These are phyloP conservation scores for Piloderma croceum DNA, from an alignment of 768 basidiomycete genomes.

Conservation along the genomic window DNA sequence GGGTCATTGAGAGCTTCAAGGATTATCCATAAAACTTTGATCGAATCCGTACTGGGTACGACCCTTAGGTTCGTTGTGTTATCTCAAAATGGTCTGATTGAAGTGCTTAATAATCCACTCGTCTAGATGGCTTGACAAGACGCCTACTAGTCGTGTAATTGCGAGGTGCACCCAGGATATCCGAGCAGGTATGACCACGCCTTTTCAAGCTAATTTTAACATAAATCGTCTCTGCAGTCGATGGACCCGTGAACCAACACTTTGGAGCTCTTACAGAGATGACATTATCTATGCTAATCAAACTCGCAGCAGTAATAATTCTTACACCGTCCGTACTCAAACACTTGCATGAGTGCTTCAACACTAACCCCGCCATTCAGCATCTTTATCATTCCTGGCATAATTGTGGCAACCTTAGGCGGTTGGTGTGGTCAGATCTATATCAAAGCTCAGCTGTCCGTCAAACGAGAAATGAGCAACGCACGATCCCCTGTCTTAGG, in stretches of 20 bases:
- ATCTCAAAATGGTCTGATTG: neutral
- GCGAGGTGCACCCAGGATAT: conserved; percentile 47
- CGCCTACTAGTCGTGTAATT: conserved; percentile 46
- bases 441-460: conserved; percentile 41
- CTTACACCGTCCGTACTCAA: too few species aligned
- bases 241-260: conserved; percentile 7
- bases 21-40: conserved; percentile 29
- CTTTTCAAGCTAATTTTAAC: neutral
- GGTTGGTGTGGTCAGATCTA: conserved; percentile 37
- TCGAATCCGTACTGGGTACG: conserved; percentile 33
- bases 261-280: conserved; percentile 7
- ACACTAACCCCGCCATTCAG: conserved; percentile 35
- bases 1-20: conserved; percentile 34
- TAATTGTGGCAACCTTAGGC: conserved; percentile 31
- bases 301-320: too few species aligned
- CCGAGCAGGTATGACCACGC: conserved; percentile 20
- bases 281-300: conserved; percentile 10
- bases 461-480: conserved; percentile 45
- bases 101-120: too few species aligned
- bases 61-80: conserved; percentile 29
- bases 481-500: conserved; percentile 29
- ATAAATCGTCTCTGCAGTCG: conserved; percentile 6
- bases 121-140: conserved; percentile 43
- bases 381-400: conserved; percentile 33
- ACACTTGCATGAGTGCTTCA: too few species aligned